Evolutionary conservation across 805 yeast species (phyloP), one percentile per base, ranked within the genome.

Genomic region (Phaffomyces antillensis): DNA sequence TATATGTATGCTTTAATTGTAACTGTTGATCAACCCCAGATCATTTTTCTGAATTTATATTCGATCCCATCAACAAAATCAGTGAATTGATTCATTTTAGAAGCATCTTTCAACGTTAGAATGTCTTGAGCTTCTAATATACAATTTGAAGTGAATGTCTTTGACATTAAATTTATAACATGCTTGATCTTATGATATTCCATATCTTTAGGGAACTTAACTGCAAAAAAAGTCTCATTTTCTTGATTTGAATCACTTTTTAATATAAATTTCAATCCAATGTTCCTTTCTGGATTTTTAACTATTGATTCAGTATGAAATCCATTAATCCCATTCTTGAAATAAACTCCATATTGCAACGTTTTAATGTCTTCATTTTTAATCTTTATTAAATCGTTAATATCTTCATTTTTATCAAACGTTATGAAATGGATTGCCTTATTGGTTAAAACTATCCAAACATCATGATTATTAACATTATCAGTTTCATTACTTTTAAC

Each of bases 91-190:
- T 57, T 54, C n/a, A 41, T 17, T 17, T 54, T 53, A 15, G 56
- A 54, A 7, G 73, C 74, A 26, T 68, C 68, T n/a, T 58, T 58
- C 20, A 59, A 48, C 0, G 65, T 55, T 9, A 67, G 60, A 18
- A 70, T 53, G 45, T 67, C 72, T 20, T 51, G 43, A 30, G 62
- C 56, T n/a, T 47, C 49, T 37, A 64, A 41, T 2, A 52, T 40
- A 23, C 43, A 33, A 43, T 59, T 18, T 26, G 53, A 50, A 0
- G 58, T 54, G 32, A 56, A 53, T 0, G 60, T 56, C 44, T 51
- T 55, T 3, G 60, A 58, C 15, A 54, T 41, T 23, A 57, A 34
- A 28, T 58, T 52, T 6, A 56, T 55, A 36, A 52, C 45, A 18
- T 49, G 45, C 28, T 56, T 57, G n/a, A 57, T 47, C 18, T 48